Evolutionary conservation across 2,329 filamentous ascomycete species (phyloP).

Genomic region (Sclerotinia glacialis): DNA sequence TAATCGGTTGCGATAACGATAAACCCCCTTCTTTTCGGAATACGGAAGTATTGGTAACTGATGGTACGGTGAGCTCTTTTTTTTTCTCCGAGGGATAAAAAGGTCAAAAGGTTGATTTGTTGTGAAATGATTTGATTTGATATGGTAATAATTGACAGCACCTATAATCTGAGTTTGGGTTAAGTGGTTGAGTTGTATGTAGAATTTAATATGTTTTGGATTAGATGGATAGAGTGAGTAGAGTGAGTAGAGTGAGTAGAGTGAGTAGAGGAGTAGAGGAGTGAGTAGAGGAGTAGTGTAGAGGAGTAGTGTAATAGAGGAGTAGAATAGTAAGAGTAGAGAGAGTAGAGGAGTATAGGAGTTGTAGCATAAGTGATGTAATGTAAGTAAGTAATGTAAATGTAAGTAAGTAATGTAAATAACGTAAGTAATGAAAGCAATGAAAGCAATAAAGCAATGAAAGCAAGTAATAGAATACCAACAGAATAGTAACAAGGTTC

Average conservation of each 20-base stretch:
- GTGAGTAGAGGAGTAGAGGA: not conserved
- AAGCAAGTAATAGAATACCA: too few relatives aligned
- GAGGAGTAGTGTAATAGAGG: not conserved
- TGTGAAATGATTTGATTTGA: not conserved
- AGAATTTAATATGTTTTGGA: not conserved
- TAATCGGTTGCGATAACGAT: conserved; percentile 19
- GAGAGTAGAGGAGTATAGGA: too few relatives aligned
- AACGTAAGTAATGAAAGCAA: not conserved
- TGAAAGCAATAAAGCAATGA: not conserved
- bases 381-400: too few relatives aligned
- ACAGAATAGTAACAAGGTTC: not conserved
- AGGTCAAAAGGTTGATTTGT: too few relatives aligned
- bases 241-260: too few relatives aligned
- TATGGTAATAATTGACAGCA: not conserved
- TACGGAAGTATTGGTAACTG: not conserved
- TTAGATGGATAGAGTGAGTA: not conserved
- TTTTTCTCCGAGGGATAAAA: too few relatives aligned
- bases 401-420: not conserved
- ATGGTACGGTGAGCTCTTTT: not conserved
- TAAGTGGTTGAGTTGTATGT: not conserved
- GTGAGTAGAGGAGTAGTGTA: too few relatives aligned
- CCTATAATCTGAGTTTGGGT: not conserved
- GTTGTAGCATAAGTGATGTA: too few relatives aligned
- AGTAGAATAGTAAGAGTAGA: too few relatives aligned
- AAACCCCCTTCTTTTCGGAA: not conserved